Evolutionary conservation across 2,329 filamentous ascomycete species (phyloP), one percentile per base, ranked within the genome.

Genomic region (Conoideocrella luteorostrata): DNA sequence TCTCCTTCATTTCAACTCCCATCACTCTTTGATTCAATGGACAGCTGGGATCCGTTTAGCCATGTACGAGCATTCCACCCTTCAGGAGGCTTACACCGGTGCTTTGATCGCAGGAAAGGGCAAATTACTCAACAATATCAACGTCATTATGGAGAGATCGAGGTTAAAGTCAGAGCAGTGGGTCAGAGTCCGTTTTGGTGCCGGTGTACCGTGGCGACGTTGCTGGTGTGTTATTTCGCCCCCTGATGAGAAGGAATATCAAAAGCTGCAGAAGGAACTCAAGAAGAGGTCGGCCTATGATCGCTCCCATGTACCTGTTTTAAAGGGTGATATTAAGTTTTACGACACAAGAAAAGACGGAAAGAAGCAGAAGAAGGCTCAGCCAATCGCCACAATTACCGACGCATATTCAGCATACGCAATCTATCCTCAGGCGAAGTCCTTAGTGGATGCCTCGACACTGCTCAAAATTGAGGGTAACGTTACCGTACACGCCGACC

Each of bases 151-250:
- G 77, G 88, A 94, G 54, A 80, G 87, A 38, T 77, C 85, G 17
- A 82, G 76, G 45, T 77, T 87, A 54, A 84, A 82, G 54, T 80
- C 86, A 32, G 89, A 95, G 61, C 89, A 95, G 58, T 98, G 93
- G 93, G 89, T 90, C 15, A 78, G 93, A 50, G 93, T 98, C 41
- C 78, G 93, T 47, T 98, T 98, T 56, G 93, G 93, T 32, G 90
- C 93, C 24, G 93, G 93, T 37, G 95, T 93, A 9, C 90, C 91
- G 0, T 98, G 93, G 93, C 82, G 86, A 59, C 84, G 91, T 30
- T 98, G 90, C 65, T 98, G 91, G 90, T 96, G 90, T 63, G 90
- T 97, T 43, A 86, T 97, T 46, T 80, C 81, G 6, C 93, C 91
- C 3, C 91, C 93, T 0, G 87, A 95, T 57, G 90, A 97, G 68